Conservation (phyloP, 2,329 filamentous ascomycete species). For the Graphilbum fragrans region DNA sequence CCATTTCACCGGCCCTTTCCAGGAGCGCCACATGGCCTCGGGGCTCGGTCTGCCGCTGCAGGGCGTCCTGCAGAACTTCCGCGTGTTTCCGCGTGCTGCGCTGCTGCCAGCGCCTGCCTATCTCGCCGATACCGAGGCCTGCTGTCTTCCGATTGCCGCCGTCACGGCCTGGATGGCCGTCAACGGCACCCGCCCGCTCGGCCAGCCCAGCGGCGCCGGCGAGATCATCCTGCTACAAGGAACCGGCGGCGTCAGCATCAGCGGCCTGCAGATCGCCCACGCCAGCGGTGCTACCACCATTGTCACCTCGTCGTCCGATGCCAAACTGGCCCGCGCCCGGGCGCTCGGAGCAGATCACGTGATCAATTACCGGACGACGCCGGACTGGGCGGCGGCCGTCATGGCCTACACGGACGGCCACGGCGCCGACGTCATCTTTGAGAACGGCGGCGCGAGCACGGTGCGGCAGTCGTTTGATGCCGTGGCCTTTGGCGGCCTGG, state of each 20-base stretch:
- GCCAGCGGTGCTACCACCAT: conserved; percentile 38
- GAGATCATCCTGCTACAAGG: conserved; percentile 39
- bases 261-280: conserved; percentile 40
- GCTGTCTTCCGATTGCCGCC: conserved; percentile 46
- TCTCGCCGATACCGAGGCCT: conserved; percentile 45
- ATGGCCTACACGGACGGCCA: conserved; percentile 28
- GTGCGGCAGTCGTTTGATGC: conserved; percentile 38
- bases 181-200: conserved; percentile 44
- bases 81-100: conserved; percentile 43
- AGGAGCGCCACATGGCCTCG: conserved; percentile 37
- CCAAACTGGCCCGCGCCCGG: conserved; percentile 33
- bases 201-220: conserved; percentile 15
- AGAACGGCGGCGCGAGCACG: conserved; percentile 40
- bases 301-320: conserved; percentile 41
- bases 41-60: conserved; percentile 49
- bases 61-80: conserved; percentile 46
- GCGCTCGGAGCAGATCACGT: conserved; percentile 36
- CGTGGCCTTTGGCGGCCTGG: conserved; percentile 40
- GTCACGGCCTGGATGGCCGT: conserved; percentile 56
- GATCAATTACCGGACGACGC: conserved; percentile 42
- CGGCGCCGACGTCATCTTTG: conserved; percentile 43
- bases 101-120: conserved; percentile 45
- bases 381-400: conserved; percentile 37
- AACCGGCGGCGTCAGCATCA: conserved; percentile 39
- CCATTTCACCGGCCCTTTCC: conserved; percentile 46